Base-by-base conservation (phyloP, 73 alveolate genomes). In the Stentor roeselii region DNA sequence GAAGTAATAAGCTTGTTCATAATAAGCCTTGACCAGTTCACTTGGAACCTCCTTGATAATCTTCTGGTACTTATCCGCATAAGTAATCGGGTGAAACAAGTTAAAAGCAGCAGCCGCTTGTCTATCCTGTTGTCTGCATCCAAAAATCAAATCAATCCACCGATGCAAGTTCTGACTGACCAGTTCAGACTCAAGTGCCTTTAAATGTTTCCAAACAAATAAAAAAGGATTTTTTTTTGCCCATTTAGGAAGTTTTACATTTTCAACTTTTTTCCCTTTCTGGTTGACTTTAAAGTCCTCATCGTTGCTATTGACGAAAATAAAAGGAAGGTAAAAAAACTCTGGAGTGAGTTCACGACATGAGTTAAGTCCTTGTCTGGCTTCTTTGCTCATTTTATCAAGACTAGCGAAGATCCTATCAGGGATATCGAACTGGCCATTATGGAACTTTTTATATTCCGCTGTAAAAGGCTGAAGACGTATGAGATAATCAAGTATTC, bases 301-400 rank as follows among this genome's bases (percentile, higher is more conserved):
- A 78, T 93, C 67, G 78, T 90, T 42, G 60, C 75, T 36, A 86
- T 78, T 84, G 21, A 39, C 74, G 75, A 78, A 14, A 74, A 95
- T 91, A 84, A 96, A 99, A 80, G 99, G 99, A 35, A 89, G 87
- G 90, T 86, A 97, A 88, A 82, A 96, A 86, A 97, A 93, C 89
- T 97, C 99, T 3, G 99, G 99, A 75, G 96, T 93, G 40, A 97
- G 84, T 88, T 97, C 99, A 78, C 99, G 87, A 1, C 93, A 95
- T 89, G 95, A 99, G 35, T 97, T 93, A 88, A 90, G 89, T 86
- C 96, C 98, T 36, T 93, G 91, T 0, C 93, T 84, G 0, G 99
- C 98, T 86, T 92, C 80, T 35, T 85, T 50, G 59, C 91, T 88
- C 21, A 98, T 92, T 36, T 88, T 93, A 32, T 86, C 87, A 4